Percentiles rank a stretch among this genome's conserved stretches.
phyloP scores from a whole-genome alignment of 495 filamentous ascomycete genomes.

The Penicillium fimorum region DNA sequence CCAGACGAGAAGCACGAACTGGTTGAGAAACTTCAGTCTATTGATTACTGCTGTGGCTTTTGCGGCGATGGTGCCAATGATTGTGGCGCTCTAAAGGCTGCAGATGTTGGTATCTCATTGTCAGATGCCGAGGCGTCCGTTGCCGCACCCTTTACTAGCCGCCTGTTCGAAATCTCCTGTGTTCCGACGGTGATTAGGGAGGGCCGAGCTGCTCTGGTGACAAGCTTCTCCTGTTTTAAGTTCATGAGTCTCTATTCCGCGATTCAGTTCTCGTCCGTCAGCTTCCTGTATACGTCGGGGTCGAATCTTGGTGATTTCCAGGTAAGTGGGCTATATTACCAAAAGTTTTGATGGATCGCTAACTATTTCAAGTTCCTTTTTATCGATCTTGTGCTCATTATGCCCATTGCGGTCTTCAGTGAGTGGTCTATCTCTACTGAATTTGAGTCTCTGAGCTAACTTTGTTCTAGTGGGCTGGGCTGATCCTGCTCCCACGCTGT shows the following conservation, averaged over 20 bases:
- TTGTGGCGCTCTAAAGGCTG: constrained; percentile 95
- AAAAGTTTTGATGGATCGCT: constrained; percentile 16
- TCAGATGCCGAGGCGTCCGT: constrained; percentile 98
- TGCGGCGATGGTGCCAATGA: constrained; percentile 99
- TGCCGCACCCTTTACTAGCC: constrained; percentile 94
- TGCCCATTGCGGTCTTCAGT: constrained; percentile 97
- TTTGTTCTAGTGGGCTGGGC: constrained; percentile 80
- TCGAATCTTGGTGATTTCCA: constrained; percentile 98
- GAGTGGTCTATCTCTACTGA: constrained; percentile 29
- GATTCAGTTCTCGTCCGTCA: constrained; percentile 98
- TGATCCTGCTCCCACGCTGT: constrained; percentile 73
- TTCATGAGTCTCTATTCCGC: constrained; percentile 99
- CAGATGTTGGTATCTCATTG: constrained; percentile 97
- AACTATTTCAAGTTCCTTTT: constrained; percentile 67
- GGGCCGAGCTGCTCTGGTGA: constrained; percentile 90
- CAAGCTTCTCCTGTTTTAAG: constrained; percentile 99
- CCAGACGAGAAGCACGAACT: constrained; percentile 99
- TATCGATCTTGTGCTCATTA: constrained; percentile 88
- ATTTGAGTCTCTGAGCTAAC: constrained; percentile 1
- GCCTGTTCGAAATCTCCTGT: constrained; percentile 94
- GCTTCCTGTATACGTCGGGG: constrained; percentile 91
- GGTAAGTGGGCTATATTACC: constrained; percentile 37
- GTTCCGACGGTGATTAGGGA: constrained; percentile 94
- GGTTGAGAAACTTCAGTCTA: constrained; percentile 93
- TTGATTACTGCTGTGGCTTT: constrained; percentile 95